Percentiles rank a stretch among this genome's conserved stretches.
These are phyloP conservation scores for Phlebiopsis gigantea DNA, from an alignment of 768 basidiomycete species.

Conservation along the genomic window DNA sequence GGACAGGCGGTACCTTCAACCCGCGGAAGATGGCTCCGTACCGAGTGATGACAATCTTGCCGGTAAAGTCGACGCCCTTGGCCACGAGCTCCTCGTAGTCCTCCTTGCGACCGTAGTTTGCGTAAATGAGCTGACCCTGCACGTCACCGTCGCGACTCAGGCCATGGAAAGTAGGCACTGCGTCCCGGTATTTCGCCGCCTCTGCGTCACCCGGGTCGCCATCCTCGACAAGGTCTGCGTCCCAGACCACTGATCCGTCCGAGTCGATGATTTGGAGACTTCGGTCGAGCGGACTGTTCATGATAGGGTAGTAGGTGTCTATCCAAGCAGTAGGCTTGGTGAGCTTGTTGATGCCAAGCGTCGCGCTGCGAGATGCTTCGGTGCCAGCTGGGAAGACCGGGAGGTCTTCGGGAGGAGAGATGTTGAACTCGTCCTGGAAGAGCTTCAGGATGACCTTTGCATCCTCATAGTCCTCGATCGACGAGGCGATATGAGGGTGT, in stretches of 20 bases:
- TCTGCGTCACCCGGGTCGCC: conserved; percentile 73
- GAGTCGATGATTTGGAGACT: conserved; percentile 60
- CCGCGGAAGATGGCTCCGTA: conserved; percentile 80
- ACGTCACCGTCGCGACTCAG: conserved; percentile 73
- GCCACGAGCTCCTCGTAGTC: conserved; percentile 65
- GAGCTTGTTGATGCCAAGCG: conserved; percentile 39
- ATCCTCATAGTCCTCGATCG: conserved; percentile 45
- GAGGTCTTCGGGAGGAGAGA: conserved; percentile 29
- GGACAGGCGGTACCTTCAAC: conserved; percentile 51
- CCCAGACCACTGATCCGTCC: conserved; percentile 52
- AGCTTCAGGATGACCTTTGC: conserved; percentile 62
- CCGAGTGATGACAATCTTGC: conserved; percentile 73
- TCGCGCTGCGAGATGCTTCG: conserved; percentile 58
- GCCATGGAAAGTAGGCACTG: conserved; percentile 80
- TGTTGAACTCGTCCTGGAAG: conserved; percentile 62
- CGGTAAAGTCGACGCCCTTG: conserved; percentile 67
- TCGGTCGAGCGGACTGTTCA: conserved; percentile 72
- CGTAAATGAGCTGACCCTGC: conserved; percentile 66
- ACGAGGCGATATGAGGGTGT: conserved; percentile 71
- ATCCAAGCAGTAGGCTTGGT: conserved; percentile 65
- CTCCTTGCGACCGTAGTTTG: conserved; percentile 70
- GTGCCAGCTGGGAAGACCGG: conserved; percentile 76
- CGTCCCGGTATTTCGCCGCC: conserved; percentile 59
- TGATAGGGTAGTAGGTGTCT: conserved; percentile 81
- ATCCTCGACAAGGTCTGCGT: conserved; percentile 67